A percentile compares a stretch with the other conserved stretches of the same genome.
These are phyloP conservation scores for Passiflora organensis DNA, from an alignment of 345 rosid species.

Conservation along the genomic window DNA sequence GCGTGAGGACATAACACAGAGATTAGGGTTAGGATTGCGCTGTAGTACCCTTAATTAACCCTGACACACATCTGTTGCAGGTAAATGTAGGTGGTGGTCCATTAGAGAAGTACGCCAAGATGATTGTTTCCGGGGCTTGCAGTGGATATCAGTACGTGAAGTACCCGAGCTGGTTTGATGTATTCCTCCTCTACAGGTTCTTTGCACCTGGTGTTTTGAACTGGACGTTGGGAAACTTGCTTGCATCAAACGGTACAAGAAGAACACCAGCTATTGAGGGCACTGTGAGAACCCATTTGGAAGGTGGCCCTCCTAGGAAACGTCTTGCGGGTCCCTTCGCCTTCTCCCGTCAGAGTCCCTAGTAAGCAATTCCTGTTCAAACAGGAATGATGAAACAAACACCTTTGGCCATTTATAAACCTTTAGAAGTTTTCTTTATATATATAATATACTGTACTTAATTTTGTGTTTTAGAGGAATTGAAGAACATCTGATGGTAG, in stretches of 20 bases:
- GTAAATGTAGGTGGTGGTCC: conserved; percentile 47
- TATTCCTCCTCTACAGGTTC: conserved; percentile 59
- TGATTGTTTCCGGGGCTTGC: conserved; percentile 78
- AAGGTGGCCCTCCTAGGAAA: conserved; percentile 41
- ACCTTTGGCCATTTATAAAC: no score
- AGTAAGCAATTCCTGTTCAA: no score
- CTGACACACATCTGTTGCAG: conserved; percentile 21
- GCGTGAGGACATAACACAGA: no score
- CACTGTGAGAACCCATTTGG: conserved; percentile 34
- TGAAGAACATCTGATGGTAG: no score
- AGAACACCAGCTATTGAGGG: conserved; percentile 48
- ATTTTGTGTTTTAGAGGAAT: no score
- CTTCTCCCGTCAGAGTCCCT: conserved; percentile 2
- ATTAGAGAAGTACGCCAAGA: conserved; percentile 60
- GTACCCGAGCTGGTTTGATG: conserved; percentile 78
- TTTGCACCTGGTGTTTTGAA: conserved; percentile 64
- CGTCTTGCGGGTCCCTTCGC: conserved; percentile 14
- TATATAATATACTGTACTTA: no score
- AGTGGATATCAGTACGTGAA: conserved; percentile 64
- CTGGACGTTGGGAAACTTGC: conserved; percentile 61
- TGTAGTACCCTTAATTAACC: no score
- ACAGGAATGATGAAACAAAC: no score
- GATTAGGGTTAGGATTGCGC: no score
- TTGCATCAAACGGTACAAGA: conserved; percentile 43
- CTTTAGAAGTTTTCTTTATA: no score